Base-by-base conservation (phyloP, 805 yeast genomes). In the Lachancea dasiensis region DNA sequence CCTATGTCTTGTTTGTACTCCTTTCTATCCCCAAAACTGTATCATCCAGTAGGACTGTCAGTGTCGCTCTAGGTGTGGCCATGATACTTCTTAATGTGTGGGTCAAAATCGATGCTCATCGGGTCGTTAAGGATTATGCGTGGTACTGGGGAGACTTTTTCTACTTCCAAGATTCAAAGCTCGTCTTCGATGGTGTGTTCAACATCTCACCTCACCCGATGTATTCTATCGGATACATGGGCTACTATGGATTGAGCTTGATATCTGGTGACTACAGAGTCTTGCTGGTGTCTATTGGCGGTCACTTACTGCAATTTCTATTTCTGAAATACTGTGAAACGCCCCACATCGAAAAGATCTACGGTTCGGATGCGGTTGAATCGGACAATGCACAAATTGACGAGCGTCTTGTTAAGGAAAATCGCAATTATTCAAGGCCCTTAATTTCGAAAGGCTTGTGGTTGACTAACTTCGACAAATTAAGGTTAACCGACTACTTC, bases 71-170 rank as follows among this genome's bases (percentile, higher is more conserved):
- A 11, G 95, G 95, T n/a, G 49, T 69, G 1, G 45, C 64, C 4
- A 69, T 85, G 49, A 77, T 84, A 43, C 42, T 81, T 14, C 82
- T 86, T 65, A 85, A 85, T 54, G 66, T 81, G 20, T 81, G 92
- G 87, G 95, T 85, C 32, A 85, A 85, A 57, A 63, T 84, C 17
- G 89, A 86, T 58, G 95, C 95, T 23, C 95, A 85, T 58, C 72
- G 87, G 47, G 87, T 85, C 14, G 87, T 85, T 42, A 84, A 85
- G 58, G 95, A 85, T 55, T 85, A 79, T 56, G 95, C 95, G 8
- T 85, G 95, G 95, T 85, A 85, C 60, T 85, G 95, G 95, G 95
- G 95, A 19, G 95, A 86, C 61, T 85, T 85, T 63, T 85, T 85
- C 70, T 85, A 85, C 63, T 83, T 82, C 55, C 75, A 74, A 45